A percentile compares a stretch with the other conserved stretches of the same genome.
phyloP scores from a whole-genome alignment of 305 asterid genomes.

The Fraxinus ornus region DNA sequence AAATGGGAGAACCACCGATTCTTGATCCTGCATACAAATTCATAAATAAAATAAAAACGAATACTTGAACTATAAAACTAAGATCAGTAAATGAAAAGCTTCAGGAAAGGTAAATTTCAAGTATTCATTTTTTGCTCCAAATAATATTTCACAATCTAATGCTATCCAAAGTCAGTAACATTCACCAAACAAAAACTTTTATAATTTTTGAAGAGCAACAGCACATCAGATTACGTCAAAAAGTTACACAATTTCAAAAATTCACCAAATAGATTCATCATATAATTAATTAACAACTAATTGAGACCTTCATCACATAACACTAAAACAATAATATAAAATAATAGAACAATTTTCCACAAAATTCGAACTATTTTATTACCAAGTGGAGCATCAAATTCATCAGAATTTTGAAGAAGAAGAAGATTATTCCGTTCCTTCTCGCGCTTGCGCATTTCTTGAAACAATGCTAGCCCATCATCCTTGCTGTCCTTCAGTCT shows the following conservation, averaged over 20 bases:
- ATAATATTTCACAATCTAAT: not conserved
- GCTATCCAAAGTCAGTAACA: conserved; percentile 3
- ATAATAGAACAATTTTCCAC: not conserved
- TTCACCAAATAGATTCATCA: conserved; percentile 35
- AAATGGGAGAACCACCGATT: conserved; percentile 61
- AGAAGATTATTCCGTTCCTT: conserved; percentile 79
- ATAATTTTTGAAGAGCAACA: conserved; percentile 24
- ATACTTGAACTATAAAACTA: not conserved
- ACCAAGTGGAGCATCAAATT: conserved; percentile 82
- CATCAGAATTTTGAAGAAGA: conserved; percentile 73
- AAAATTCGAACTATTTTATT: conserved; percentile 17
- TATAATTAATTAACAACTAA: conserved; percentile 22
- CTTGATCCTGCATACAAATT: conserved; percentile 54
- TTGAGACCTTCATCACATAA: conserved; percentile 12
- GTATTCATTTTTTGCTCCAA: not conserved
- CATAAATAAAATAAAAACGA: conserved; percentile 3
- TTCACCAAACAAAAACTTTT: conserved; percentile 20
- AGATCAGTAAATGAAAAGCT: not conserved
- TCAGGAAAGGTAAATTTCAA: conserved; percentile 4
- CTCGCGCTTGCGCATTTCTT: conserved; percentile 88
- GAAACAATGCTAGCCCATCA: conserved; percentile 82
- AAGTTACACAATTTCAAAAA: conserved; percentile 18
- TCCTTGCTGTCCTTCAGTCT: conserved; percentile 75
- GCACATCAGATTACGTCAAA: conserved; percentile 21
- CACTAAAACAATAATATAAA: conserved; percentile 12